These are phyloP conservation scores for Aureobasidium sp. DNA, from an alignment of 2,329 filamentous ascomycete species.

Conservation along the genomic window DNA sequence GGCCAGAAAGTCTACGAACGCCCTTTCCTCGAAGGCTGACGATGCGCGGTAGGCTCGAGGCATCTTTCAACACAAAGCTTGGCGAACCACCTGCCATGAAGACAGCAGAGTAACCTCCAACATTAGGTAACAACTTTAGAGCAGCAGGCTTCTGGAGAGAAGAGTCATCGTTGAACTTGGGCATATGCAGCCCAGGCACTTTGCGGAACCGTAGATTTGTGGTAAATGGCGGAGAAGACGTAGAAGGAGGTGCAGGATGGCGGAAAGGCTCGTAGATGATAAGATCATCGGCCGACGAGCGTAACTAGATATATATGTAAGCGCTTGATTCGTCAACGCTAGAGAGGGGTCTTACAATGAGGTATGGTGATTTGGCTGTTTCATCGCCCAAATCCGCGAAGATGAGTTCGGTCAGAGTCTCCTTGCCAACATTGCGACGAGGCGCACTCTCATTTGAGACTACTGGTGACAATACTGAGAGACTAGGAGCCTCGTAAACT, in stretches of 20 bases:
- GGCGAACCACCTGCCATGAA: conserved; percentile 75
- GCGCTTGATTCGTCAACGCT: neutral
- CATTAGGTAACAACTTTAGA: conserved; percentile 50
- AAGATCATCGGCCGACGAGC: conserved; percentile 71
- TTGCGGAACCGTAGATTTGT: conserved; percentile 67
- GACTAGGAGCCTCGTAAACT: conserved; percentile 64
- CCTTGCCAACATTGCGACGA: conserved; percentile 62
- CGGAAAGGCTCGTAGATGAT: conserved; percentile 78
- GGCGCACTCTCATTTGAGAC: conserved; percentile 62
- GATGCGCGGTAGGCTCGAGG: conserved; percentile 57
- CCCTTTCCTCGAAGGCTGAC: conserved; percentile 60
- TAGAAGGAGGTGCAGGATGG: conserved; percentile 30
- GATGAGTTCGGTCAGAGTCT: conserved; percentile 67
- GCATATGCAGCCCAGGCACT: conserved; percentile 57
- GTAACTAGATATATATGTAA: conserved; percentile 45
- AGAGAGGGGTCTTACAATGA: conserved; percentile 55
- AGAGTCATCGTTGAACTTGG: conserved; percentile 45
- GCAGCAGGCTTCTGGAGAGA: conserved; percentile 42
- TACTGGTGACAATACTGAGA: conserved; percentile 68
- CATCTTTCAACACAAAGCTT: conserved; percentile 72
- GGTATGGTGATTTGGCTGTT: conserved; percentile 60
- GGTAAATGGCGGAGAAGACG: conserved; percentile 37
- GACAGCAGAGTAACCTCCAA: conserved; percentile 72
- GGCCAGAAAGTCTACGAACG: conserved; percentile 62
- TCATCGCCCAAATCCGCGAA: conserved; percentile 77